Conservation (phyloP, 2,329 filamentous ascomycete genomes). For the Teratosphaeria zuluensis region DNA sequence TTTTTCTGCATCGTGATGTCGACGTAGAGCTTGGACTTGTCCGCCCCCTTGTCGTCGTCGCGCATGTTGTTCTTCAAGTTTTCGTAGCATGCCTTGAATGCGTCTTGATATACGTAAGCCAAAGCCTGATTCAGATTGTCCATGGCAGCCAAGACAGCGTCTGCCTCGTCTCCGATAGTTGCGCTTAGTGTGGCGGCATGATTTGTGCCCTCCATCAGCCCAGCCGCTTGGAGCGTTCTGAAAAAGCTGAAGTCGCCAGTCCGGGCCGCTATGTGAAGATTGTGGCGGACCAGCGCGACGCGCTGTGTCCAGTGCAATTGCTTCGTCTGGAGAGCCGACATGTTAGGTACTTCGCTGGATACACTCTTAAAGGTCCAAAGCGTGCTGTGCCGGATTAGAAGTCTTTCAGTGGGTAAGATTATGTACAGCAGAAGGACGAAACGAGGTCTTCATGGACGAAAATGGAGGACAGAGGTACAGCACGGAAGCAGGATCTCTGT, state of each 20-base stretch:
- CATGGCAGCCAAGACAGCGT: slow-evolving; percentile 33
- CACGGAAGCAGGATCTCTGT: not conserved
- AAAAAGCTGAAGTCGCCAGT: slow-evolving; percentile 40
- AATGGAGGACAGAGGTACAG: not conserved
- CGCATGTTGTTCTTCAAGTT: slow-evolving; percentile 28
- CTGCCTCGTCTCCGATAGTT: slow-evolving; percentile 33
- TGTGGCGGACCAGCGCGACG: slow-evolving; percentile 36
- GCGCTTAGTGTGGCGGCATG: slow-evolving; percentile 34
- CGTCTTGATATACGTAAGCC: slow-evolving; percentile 38
- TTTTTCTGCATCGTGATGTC: slow-evolving; percentile 36
- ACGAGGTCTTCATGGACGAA: not conserved
- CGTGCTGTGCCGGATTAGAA: not conserved
- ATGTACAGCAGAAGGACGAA: slow-evolving; percentile 4
- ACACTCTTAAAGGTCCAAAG: not conserved
- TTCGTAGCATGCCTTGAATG: slow-evolving; percentile 38
- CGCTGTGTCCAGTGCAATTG: slow-evolving; percentile 39
- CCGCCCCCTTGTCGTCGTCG: slow-evolving; percentile 22
- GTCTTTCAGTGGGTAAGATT: slow-evolving; percentile 1
- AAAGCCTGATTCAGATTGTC: slow-evolving; percentile 38
- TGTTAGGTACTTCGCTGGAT: slow-evolving; percentile 3
- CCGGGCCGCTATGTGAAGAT: slow-evolving; percentile 33
- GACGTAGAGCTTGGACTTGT: slow-evolving; percentile 31
- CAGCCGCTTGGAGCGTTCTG: slow-evolving; percentile 36
- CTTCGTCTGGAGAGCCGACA: slow-evolving; percentile 18
- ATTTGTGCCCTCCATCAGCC: slow-evolving; percentile 35